phyloP scores from a whole-genome alignment of 2,329 filamentous ascomycete species.

The Simplicillium sp. region DNA sequence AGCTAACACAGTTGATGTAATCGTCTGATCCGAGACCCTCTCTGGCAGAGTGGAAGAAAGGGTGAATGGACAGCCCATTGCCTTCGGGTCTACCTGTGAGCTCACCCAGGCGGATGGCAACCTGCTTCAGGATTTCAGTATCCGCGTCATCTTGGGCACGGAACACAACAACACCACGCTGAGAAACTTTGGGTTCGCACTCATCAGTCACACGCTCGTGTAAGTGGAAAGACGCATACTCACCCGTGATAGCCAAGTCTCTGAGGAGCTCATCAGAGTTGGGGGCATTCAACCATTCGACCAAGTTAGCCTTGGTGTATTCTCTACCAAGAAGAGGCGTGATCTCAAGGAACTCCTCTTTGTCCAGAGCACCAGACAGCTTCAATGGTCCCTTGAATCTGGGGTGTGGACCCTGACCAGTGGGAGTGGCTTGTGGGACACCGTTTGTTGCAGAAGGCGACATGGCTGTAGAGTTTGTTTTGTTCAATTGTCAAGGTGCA shows the following conservation, averaged over 20 bases:
- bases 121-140: constrained; percentile 49
- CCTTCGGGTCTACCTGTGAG: constrained; percentile 44
- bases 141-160: constrained; percentile 47
- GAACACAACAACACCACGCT: constrained; percentile 57
- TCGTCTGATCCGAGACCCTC: no score
- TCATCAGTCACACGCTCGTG: not conserved
- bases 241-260: constrained; percentile 53
- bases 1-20: no score
- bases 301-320: constrained; percentile 35
- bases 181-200: constrained; percentile 35
- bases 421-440: no score
- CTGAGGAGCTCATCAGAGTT: constrained; percentile 46
- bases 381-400: no score
- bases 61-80: no score
- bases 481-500: no score
- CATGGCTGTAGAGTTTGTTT: no score
- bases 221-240: constrained; percentile 4
- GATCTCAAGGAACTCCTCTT: no score
- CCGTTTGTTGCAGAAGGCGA: no score
- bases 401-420: no score
- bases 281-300: constrained; percentile 41
- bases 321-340: constrained; percentile 28
- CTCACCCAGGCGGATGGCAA: constrained; percentile 49
- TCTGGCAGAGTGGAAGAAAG: no score
- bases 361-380: no score